Conservation (phyloP, 2,329 filamentous ascomycete genomes). For the Pyrenophora seminiperda region DNA sequence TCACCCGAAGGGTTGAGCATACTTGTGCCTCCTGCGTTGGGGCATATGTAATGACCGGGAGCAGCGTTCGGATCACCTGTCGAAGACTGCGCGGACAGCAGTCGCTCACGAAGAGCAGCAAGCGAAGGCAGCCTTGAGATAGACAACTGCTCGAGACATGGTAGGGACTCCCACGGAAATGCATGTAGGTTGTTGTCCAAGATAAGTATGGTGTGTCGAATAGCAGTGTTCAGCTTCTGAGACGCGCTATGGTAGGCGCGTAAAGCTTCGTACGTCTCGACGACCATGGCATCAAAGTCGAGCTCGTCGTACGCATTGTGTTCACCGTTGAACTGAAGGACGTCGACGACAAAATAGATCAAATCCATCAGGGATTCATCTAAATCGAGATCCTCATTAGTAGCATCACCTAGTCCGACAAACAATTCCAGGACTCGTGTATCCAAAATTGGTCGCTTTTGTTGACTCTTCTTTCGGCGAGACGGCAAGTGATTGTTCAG, state of each 20-base stretch:
- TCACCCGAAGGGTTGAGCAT: conserved; percentile 91
- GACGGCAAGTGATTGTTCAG: conserved; percentile 87
- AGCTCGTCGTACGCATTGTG: conserved; percentile 97
- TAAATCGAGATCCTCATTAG: conserved; percentile 70
- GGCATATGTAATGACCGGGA: conserved; percentile 56
- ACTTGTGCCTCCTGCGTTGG: conserved; percentile 65
- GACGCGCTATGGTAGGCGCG: conserved; percentile 71
- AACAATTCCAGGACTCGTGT: conserved; percentile 82
- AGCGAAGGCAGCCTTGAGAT: conserved; percentile 89
- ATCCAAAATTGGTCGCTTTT: conserved; percentile 60
- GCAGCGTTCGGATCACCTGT: conserved; percentile 13
- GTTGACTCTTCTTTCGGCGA: conserved; percentile 64
- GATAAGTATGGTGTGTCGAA: conserved; percentile 80
- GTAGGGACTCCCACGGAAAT: conserved; percentile 95
- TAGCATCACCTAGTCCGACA: conserved; percentile 78
- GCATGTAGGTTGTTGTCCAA: conserved; percentile 88
- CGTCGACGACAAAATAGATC: conserved; percentile 94
- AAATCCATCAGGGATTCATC: conserved; percentile 91
- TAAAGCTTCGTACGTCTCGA: conserved; percentile 85
- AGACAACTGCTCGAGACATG: conserved; percentile 77
- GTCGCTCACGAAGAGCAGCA: conserved; percentile 75
- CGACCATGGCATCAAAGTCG: conserved; percentile 88
- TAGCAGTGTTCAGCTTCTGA: conserved; percentile 44
- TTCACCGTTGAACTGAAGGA: conserved; percentile 95
- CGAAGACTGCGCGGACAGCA: conserved; percentile 60